Percentiles rank a stretch among this genome's conserved stretches.
Conservation (phyloP, 2,329 filamentous ascomycete genomes). For the Talaromyces marneffei region DNA sequence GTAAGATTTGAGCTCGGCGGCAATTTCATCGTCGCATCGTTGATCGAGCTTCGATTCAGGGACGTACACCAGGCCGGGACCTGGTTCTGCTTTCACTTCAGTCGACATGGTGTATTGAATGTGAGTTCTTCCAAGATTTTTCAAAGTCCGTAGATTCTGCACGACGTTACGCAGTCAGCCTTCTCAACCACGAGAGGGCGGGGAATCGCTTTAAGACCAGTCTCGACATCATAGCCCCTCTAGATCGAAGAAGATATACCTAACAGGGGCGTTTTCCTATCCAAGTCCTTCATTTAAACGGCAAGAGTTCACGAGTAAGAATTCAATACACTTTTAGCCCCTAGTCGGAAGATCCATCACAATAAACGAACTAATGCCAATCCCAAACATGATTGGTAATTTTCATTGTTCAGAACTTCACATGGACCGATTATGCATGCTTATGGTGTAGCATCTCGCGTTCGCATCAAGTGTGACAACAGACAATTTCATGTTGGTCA, state of each 20-base stretch:
- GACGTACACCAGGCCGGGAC: not conserved
- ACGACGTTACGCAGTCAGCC: not conserved
- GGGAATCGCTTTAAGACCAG: not conserved
- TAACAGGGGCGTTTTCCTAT: not conserved
- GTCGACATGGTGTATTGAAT: not conserved
- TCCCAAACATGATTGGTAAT: not conserved
- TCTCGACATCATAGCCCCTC: not conserved
- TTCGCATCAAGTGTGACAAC: not conserved
- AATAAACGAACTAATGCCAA: not conserved
- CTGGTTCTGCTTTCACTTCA: not conserved
- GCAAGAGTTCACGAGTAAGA: not conserved
- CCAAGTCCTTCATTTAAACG: not conserved
- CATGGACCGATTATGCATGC: not conserved
- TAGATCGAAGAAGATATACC: not conserved
- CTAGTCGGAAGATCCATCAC: not conserved
- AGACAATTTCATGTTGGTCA: not conserved
- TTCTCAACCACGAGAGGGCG: not conserved
- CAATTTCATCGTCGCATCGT: constrained; percentile 17
- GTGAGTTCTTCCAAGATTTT: not conserved
- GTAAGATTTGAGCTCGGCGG: constrained; percentile 11
- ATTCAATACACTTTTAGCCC: not conserved
- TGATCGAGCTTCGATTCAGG: not conserved
- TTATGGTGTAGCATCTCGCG: not conserved
- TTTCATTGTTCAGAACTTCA: not conserved
- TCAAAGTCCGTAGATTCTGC: not conserved